These are phyloP conservation scores for Trichoderma brevicompactum DNA, from an alignment of 2,329 filamentous ascomycete genomes.

Conservation along the genomic window DNA sequence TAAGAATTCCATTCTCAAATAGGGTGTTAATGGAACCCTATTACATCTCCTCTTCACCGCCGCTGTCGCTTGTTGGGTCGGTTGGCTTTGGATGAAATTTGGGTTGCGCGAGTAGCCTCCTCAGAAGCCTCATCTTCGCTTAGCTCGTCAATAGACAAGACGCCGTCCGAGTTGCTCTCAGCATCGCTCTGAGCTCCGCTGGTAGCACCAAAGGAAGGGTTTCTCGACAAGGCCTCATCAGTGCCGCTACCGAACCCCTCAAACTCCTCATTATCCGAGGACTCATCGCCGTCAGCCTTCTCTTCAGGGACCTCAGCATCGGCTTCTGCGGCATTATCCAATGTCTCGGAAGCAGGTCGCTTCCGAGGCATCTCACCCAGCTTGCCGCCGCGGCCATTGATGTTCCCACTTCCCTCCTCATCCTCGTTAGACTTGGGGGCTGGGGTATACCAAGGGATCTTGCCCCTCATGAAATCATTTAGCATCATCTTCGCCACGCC, in stretches of 20 bases:
- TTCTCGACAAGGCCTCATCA: slow-evolving; percentile 40
- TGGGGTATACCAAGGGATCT: slow-evolving; percentile 94
- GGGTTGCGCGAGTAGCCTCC: slow-evolving; percentile 17
- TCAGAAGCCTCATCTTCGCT: slow-evolving; percentile 42
- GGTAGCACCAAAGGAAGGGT: slow-evolving; percentile 40
- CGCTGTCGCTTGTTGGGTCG: slow-evolving; percentile 37
- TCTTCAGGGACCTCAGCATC: slow-evolving; percentile 36
- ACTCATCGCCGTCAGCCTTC: slow-evolving; percentile 40
- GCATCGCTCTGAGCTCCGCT: slow-evolving; percentile 44
- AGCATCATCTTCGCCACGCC: slow-evolving; percentile 96
- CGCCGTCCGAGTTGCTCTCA: slow-evolving; percentile 49
- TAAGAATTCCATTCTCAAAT: neutral
- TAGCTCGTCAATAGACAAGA: slow-evolving; percentile 38
- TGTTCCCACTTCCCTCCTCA: slow-evolving; percentile 51
- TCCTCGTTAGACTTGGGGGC: slow-evolving; percentile 61
- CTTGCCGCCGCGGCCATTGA: slow-evolving; percentile 75
- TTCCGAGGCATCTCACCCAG: slow-evolving; percentile 88
- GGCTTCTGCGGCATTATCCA: slow-evolving; percentile 47
- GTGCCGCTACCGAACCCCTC: slow-evolving; percentile 46
- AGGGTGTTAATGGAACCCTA: neutral
- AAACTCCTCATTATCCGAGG: slow-evolving; percentile 45
- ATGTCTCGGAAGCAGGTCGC: slow-evolving; percentile 65
- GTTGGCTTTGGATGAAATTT: slow-evolving; percentile 17
- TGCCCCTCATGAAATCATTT: slow-evolving; percentile 94
- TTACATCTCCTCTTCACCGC: slow-evolving; percentile 31